Evolutionary conservation across 169 alveolate species (phyloP), one percentile per base, ranked within the genome.

Genomic region (Theileria orientalis): DNA sequence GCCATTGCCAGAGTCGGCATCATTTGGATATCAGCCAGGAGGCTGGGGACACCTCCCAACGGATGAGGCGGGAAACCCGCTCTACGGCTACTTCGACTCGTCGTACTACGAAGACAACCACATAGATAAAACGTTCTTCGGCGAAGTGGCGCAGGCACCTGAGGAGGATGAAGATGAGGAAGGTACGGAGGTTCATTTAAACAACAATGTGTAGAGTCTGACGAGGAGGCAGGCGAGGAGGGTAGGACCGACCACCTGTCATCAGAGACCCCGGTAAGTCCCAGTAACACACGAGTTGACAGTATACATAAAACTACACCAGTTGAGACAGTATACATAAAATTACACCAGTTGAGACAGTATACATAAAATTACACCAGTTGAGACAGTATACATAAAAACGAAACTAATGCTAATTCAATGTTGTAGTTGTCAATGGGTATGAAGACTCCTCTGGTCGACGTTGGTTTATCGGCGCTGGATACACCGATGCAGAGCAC

Each of bases 11-110:
- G 93, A 92, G 49, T 87, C 97, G 21, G 85, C 94, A 63, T 83
- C 77, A 25, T 92, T 69, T 73, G 97, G 97, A 25, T 83, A 85
- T 46, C 93, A 91, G 32, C 96, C 97, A 6, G 96, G 96, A 9
- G 92, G 94, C 21, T 97, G 98, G 98, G 99, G 98, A 3, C 88
- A 91, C n/a, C 90, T 92, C 40, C 94, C 89, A 47, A 89, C 88
- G 27, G 91, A 84, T 79, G 95, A 90, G 70, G 93, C 90, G 19
- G 92, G 86, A 25, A 90, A 89, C 59, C 94, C 90, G 33, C 83
- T 91, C 27, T 90, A 86, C 74, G 93, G 91, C 42, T 74, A 74
- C 77, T 82, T 83, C 35, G 80, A 83, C 49, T 83, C 88, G 42
- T 80, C 79, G 19, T 83, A 83, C 54, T 87, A 83, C 40, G 71